A percentile compares a stretch with the other conserved stretches of the same genome.
Evolutionary conservation across 108 stramenopile species (phyloP).

Genomic region (Parietichytrium sp.): DNA sequence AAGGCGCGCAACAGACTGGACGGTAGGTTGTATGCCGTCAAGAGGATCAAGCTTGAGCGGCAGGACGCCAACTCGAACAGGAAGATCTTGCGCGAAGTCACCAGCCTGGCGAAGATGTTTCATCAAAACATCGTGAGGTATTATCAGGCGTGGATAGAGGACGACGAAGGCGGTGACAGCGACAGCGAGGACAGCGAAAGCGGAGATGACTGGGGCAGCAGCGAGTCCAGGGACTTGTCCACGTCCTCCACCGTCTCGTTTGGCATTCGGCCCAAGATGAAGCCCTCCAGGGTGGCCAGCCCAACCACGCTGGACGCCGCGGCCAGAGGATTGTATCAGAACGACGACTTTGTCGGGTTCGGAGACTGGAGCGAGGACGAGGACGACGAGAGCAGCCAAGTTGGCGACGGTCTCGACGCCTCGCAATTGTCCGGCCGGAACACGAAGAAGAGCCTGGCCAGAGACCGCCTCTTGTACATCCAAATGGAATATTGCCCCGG

Average conservation of each 20-base stretch:
- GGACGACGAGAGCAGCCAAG: too few relatives aligned
- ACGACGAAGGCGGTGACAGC: conserved; percentile 52
- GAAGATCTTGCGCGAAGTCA: conserved; percentile 89
- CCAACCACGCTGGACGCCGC: too few relatives aligned
- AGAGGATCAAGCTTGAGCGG: conserved; percentile 75
- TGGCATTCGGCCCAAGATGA: background rate
- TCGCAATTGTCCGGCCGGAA: too few relatives aligned
- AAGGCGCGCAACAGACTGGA: conserved; percentile 74
- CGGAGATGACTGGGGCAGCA: background rate
- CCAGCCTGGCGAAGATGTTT: conserved; percentile 80
- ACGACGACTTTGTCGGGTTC: conserved; percentile 4
- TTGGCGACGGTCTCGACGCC: too few relatives aligned
- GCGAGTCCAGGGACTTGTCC: background rate
- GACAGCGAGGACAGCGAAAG: background rate
- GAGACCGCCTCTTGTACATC: conserved; percentile 88
- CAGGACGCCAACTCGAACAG: conserved; percentile 61
- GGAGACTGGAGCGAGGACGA: conserved; percentile 30
- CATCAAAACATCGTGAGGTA: conserved; percentile 93
- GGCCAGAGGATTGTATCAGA: background rate
- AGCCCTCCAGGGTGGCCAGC: too few relatives aligned
- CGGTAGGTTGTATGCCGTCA: conserved; percentile 86
- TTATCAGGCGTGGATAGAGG: conserved; percentile 92
- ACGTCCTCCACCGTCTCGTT: background rate
- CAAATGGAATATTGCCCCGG: conserved; percentile 94
- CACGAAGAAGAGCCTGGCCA: too few relatives aligned